A percentile compares a stretch with the other conserved stretches of the same genome.
phyloP scores from a whole-genome alignment of 2,329 filamentous ascomycete species.

The Mycosphaerella sp. region DNA sequence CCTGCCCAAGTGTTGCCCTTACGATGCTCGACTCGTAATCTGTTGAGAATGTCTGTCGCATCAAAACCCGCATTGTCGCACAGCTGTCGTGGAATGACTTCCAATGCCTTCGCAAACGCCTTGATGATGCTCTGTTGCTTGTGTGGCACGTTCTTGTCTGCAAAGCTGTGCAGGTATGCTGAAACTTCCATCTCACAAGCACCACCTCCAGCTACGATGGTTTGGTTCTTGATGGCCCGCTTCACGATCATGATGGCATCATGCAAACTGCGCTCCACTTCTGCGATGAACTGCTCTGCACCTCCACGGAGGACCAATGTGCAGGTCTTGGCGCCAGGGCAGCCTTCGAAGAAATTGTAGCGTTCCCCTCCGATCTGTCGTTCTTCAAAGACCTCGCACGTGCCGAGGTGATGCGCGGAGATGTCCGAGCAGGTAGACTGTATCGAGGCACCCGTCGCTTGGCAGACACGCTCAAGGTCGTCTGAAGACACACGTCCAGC shows the following conservation, averaged over 20 bases:
- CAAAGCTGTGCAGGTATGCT: conserved; percentile 84
- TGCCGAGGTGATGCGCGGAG: conserved; percentile 71
- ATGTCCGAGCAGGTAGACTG: conserved; percentile 98
- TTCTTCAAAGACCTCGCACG: conserved; percentile 87
- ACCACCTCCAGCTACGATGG: conserved; percentile 91
- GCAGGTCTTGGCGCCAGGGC: conserved; percentile 92
- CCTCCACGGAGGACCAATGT: conserved; percentile 91
- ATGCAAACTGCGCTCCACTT: conserved; percentile 95
- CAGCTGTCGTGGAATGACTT: conserved; percentile 91
- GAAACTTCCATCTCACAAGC: conserved; percentile 96
- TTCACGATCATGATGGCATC: conserved; percentile 99
- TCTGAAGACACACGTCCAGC: conserved; percentile 85
- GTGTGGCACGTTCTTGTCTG: conserved; percentile 84
- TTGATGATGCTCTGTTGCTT: conserved; percentile 99
- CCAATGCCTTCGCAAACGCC: conserved; percentile 92
- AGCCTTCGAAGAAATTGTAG: conserved; percentile 98
- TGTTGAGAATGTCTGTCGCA: conserved; percentile 95
- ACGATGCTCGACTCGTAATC: conserved; percentile 90
- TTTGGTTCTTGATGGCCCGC: conserved; percentile 89
- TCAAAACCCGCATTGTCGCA: conserved; percentile 99
- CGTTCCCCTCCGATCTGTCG: conserved; percentile 94
- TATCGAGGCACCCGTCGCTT: conserved; percentile 84
- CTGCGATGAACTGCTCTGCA: conserved; percentile 97
- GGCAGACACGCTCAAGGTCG: conserved; percentile 92
- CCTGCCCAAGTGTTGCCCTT: conserved; percentile 91